Evolutionary conservation across 1,139 yeast species (phyloP), one percentile per base, ranked within the genome.

Genomic region (Candida labiduridarum): DNA sequence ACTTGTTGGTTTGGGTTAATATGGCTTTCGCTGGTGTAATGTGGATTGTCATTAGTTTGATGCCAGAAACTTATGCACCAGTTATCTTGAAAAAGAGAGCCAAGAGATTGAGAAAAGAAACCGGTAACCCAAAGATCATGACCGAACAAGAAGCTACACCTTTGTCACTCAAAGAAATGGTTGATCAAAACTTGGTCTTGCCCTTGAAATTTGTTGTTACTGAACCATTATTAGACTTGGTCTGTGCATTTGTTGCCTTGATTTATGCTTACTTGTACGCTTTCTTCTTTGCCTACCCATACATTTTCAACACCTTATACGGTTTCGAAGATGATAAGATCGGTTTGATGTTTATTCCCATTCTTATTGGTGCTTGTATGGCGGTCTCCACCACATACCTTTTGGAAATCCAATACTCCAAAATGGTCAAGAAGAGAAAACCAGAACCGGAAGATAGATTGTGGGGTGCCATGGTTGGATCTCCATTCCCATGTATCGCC

Each of bases 11-110:
- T 56, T 90, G 97, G 96, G 92, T 89, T 52, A 90, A 90, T 62
- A 83, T 90, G 89, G 96, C 94, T 2, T 89, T 90, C 68, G 89
- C 94, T 1, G 97, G 96, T 53, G 81, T 82, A 1, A 84, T 87
- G 82, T 86, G 94, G 87, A 74, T 89, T 27, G 55, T 79, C 27
- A 76, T 85, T 29, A 66, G 83, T 14, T 58, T 76, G 18, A 79
- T 90, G 39, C 97, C 96, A 9, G 97, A 91, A 72, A 91, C 97
- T 25, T 90, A 87, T 67, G 92, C 96, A 2, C 97, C 97, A 4
- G 90, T 85, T 6, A 89, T 90, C 51, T 76, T 90, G 59, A 89
- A 87, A 66, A 76, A 68, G 44, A 80, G 90, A 64, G 97, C 97
- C 40, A 71, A 72, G 59, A 78, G 67, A 57, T 65, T 89, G 62